phyloP scores from a whole-genome alignment of 2,329 filamentous ascomycete genomes.

The Didymella segeticola region DNA sequence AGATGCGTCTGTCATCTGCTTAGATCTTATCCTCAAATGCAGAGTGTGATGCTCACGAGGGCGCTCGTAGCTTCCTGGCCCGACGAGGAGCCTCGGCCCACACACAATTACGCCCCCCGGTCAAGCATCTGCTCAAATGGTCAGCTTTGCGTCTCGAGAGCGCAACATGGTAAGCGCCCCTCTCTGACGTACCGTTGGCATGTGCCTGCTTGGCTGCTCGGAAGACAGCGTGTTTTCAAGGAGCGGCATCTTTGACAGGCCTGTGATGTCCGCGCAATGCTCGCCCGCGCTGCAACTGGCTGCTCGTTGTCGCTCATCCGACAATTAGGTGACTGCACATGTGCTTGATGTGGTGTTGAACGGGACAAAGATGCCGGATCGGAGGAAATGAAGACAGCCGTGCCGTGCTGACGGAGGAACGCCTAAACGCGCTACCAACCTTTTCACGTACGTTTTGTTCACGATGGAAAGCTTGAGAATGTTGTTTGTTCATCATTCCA shows the following conservation, averaged over 20 bases:
- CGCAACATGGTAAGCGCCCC: background rate
- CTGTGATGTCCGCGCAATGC: conserved; percentile 32
- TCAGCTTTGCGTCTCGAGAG: background rate
- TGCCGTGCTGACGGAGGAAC: conserved; percentile 3
- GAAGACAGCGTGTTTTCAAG: conserved; percentile 44
- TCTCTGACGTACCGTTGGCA: conserved; percentile 40
- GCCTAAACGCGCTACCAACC: background rate
- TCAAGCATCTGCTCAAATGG: conserved; percentile 28
- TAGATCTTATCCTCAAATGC: background rate
- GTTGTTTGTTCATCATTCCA: background rate
- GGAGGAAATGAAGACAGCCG: background rate
- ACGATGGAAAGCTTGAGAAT: background rate
- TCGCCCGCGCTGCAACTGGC: conserved; percentile 19
- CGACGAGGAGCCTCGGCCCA: conserved; percentile 43
- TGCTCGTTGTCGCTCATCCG: conserved; percentile 37
- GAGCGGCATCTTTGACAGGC: conserved; percentile 45
- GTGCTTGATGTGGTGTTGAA: background rate
- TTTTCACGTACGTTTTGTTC: background rate
- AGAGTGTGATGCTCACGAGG: conserved; percentile 37
- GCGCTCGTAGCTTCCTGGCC: conserved; percentile 36
- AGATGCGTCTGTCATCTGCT: conserved; percentile 35
- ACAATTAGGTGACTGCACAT: background rate
- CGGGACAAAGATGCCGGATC: conserved; percentile 1
- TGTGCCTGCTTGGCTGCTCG: conserved; percentile 34
- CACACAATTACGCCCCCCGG: conserved; percentile 35